Evolutionary conservation across 257 asterid genomes (phyloP), one percentile per base, ranked within the genome.

Genomic region (Capsicum chinense): DNA sequence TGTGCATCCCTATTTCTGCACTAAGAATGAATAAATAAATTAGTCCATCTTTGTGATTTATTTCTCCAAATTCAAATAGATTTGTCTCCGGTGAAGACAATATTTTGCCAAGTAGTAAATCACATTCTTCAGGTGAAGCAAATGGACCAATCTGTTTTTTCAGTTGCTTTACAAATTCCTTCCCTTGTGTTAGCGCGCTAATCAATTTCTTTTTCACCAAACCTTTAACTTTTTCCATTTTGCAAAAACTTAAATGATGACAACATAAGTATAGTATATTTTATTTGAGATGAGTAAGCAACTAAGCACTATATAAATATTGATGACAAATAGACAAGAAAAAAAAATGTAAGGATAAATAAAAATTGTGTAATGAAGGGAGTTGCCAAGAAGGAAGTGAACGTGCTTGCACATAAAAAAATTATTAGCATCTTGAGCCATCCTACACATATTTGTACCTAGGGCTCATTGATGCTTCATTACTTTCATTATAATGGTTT

Each of bases 121-220:
- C 90, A 68, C 95, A 88, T 9, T 85, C 59, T 48, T 89, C 87
- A 14, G 59, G 83, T 7, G 83, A 85, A 71, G 56, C 64, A 8
- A 83, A 14, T 1, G 91, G 88, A 50, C 86, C 90, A 57, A 92
- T 89, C 63, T 90, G 88, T 5, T 79, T 87, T 76, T 87, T 91
- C 86, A 95, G 89, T 90, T 91, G 90, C 50, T 88, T 90, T 52
- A 98, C 96, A 35, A 90, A 86, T 68, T 93, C 94, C 86, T 81
- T 91, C 56, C 99, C 99, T 83, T 91, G 92, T 44, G 86, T 91
- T 42, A 95, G 83, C 84, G 91, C 93, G 58, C 48, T 76, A 15
- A 92, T 82, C 9, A 91, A 87, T 48, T 14, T 84, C 17, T 62
- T 86, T 79, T 83, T 85, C 83, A 88, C 92, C 26, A 17, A 67